Percentiles rank a stretch among this genome's conserved stretches.
Evolutionary conservation across 1,284 basidiomycete genomes (phyloP).

Genomic region (Apiotrichum gracile): DNA sequence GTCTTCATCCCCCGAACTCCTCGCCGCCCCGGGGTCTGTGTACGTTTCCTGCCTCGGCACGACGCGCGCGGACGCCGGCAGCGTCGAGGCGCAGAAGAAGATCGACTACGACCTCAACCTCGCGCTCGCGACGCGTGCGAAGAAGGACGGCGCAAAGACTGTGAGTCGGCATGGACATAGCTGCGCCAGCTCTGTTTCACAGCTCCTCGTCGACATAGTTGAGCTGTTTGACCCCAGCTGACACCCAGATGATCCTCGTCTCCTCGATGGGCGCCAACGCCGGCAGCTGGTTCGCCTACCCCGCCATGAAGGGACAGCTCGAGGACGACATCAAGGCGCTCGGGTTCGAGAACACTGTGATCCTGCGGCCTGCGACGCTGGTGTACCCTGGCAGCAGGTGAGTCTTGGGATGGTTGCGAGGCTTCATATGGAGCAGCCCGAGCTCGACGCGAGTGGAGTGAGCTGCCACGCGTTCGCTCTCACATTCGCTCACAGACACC

Average conservation of each 20-base stretch:
- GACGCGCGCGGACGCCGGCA: conserved; percentile 35
- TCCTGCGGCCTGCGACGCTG: conserved; percentile 38
- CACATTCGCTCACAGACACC: no score
- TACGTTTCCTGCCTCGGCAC: conserved; percentile 41
- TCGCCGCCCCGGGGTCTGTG: conserved; percentile 20
- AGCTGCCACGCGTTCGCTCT: no score
- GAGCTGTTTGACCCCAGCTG: neutral
- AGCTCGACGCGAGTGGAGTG: no score
- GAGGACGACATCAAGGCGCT: conserved; percentile 37
- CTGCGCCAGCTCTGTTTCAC: no score
- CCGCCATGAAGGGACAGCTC: conserved; percentile 39
- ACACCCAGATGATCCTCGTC: conserved; percentile 37
- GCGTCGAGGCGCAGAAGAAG: conserved; percentile 25
- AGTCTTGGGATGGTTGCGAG: no score
- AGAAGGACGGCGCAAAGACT: conserved; percentile 33
- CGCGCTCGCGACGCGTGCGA: conserved; percentile 36
- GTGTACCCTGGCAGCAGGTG: conserved; percentile 31
- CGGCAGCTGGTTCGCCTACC: conserved; percentile 28
- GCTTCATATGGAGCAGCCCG: no score
- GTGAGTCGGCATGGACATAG: conserved; percentile 17
- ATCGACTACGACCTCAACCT: conserved; percentile 40
- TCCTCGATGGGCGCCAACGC: conserved; percentile 27
- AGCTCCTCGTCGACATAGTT: neutral
- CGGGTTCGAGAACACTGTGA: conserved; percentile 33
- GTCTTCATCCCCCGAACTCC: conserved; percentile 2